Evolutionary conservation across 139 green algal species (phyloP).

Genomic region (Tetradesmus lagerheimii): DNA sequence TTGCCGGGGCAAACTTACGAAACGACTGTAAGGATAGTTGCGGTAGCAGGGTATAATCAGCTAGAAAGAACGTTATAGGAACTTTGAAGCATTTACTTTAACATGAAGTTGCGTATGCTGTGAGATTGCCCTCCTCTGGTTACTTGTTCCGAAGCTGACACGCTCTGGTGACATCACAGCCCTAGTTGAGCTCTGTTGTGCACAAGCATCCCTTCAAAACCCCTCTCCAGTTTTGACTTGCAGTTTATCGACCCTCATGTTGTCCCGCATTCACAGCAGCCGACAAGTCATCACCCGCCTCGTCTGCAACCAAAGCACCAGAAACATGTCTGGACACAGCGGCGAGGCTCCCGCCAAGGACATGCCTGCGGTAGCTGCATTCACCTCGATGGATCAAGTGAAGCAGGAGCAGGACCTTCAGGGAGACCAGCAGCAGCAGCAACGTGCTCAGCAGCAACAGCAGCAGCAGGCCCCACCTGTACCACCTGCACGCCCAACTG

Average conservation of each 20-base stretch:
- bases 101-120: too few species aligned
- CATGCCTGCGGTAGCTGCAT: conserved; percentile 6
- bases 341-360: conserved; percentile 17
- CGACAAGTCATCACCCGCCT: not conserved
- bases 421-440: conserved; percentile 25
- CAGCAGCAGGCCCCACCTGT: conserved; percentile 10
- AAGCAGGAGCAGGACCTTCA: not conserved
- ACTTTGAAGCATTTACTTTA: too few species aligned
- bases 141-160: not conserved
- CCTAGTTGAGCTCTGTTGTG: not conserved
- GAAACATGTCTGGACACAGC: conserved; percentile 20
- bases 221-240: not conserved
- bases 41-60: too few species aligned
- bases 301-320: not conserved
- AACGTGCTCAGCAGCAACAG: not conserved
- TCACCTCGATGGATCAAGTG: not conserved
- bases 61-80: not conserved
- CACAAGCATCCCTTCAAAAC: too few species aligned
- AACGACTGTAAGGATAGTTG: not conserved
- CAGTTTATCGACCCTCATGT: not conserved
- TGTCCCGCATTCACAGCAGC: not conserved
- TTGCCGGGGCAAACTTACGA: not conserved
- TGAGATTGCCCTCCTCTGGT: not conserved
- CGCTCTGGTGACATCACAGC: not conserved
- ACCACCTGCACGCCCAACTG: not conserved